phyloP scores from a whole-genome alignment of 306 rosid genomes.

The Lithocarpus polystachyus region DNA sequence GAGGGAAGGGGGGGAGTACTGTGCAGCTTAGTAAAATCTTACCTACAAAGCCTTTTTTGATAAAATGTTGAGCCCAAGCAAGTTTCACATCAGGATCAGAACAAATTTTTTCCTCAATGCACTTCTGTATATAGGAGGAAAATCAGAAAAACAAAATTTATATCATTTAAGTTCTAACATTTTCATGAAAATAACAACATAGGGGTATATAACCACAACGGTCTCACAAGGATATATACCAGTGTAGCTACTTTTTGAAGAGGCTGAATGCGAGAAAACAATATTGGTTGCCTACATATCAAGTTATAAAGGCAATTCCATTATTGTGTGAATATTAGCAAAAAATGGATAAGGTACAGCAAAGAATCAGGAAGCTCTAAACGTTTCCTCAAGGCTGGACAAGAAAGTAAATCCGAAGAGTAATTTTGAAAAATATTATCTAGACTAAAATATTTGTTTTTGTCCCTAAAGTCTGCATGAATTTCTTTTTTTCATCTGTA shows the following conservation, averaged over 20 bases:
- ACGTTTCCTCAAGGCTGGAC: not conserved
- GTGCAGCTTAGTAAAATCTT: conserved; percentile 20
- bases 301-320: conserved; percentile 2
- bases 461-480: no score
- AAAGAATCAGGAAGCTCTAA: not conserved
- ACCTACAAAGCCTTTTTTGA: conserved; percentile 75
- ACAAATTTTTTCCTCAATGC: conserved; percentile 53
- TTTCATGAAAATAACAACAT: not conserved
- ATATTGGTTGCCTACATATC: conserved; percentile 52
- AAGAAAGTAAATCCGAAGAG: not conserved
- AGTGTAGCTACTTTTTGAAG: conserved; percentile 45
- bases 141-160: conserved; percentile 1
- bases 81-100: conserved; percentile 39
- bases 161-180: conserved; percentile 3
- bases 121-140: conserved; percentile 50
- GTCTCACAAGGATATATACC: conserved; percentile 35
- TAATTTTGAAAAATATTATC: not conserved
- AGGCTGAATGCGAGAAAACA: conserved; percentile 83
- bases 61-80: conserved; percentile 46
- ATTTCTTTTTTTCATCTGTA: no score
- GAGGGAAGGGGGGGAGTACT: no score
- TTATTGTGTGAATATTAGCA: not conserved
- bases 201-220: not conserved
- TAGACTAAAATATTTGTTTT: not conserved
- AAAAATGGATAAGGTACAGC: not conserved